Evolutionary conservation across 2,329 filamentous ascomycete genomes (phyloP), one percentile per base, ranked within the genome.

Genomic region (Coniochaeta ligniaria): DNA sequence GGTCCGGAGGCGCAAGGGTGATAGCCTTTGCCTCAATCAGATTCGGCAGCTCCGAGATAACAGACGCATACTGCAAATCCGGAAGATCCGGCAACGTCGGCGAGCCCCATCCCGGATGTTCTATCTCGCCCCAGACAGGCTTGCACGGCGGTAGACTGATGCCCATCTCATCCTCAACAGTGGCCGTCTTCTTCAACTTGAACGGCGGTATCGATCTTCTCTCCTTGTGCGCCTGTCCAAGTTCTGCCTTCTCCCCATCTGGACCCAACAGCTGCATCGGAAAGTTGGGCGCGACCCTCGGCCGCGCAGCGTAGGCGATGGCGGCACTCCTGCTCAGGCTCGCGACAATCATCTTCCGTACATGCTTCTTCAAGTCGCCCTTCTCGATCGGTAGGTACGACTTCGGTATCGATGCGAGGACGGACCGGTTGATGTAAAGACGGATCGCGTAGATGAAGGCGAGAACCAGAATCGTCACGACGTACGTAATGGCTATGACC

Each of bases 11-110:
- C 0, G 90, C 91, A 41, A 96, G 82, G 0, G 91, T 92, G n/a
- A 97, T 85, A 1, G 92, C 94, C 72, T 94, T 94, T 11, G 91
- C 94, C 76, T 98, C 94, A 64, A 98, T 90, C 31, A 98, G 81
- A 70, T 96, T 89, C 1, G 93, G 91, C 26, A 99, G 80, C 73
- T 98, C 94, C 41, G 83, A 81, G 20, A 97, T 80, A 26, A 99
- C 91, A 1, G 86, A 86, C 66, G 81, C 83, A 73, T 96, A 98
- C 65, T 96, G 87, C n/a, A 98, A 76, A 69, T 91, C 86, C 5
- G 91, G 87, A 20, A 95, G 76, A 69, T 95, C 90, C 9, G 83
- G 78, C 1, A 86, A 89, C 33, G 84, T 83, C 6, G 94, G 94
- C 2, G 92, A 90, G 2, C 89, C 89, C 94, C 95, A 98, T 58